These are phyloP conservation scores for Chlamydomonas urium DNA, from an alignment of 139 green algal species.

Conservation along the genomic window DNA sequence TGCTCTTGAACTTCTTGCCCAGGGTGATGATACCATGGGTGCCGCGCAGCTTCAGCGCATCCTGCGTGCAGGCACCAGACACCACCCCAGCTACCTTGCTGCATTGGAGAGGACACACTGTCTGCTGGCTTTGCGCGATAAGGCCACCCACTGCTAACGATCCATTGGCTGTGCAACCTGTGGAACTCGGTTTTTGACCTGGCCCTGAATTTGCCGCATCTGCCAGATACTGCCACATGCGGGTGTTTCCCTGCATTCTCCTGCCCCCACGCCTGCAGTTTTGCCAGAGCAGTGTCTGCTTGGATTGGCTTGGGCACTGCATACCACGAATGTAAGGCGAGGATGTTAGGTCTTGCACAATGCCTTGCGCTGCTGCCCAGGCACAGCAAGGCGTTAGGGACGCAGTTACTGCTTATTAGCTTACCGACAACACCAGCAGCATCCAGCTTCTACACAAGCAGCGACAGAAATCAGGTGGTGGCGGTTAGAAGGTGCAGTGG, in stretches of 20 bases:
- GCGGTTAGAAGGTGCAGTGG: not conserved
- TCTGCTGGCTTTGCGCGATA: not conserved
- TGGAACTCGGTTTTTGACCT: not conserved
- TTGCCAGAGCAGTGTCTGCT: no score
- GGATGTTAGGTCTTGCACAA: no score
- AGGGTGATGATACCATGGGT: conserved; percentile 49
- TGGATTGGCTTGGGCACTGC: no score
- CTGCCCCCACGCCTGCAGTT: no score
- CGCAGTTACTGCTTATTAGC: not conserved
- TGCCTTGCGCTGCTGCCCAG: not conserved
- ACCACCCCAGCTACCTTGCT: not conserved
- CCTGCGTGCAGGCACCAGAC: conserved; percentile 16
- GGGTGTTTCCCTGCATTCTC: no score
- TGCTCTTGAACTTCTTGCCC: conserved; percentile 46
- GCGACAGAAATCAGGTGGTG: no score
- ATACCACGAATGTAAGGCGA: no score
- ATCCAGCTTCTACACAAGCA: not conserved
- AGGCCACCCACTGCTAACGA: not conserved
- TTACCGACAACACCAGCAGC: not conserved
- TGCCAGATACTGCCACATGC: no score
- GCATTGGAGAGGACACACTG: not conserved
- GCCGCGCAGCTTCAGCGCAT: conserved; percentile 39
- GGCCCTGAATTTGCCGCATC: not conserved
- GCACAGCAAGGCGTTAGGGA: not conserved
- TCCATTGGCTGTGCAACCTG: not conserved